Evolutionary conservation across 768 basidiomycete species (phyloP).

Genomic region (Calocybe indica): DNA sequence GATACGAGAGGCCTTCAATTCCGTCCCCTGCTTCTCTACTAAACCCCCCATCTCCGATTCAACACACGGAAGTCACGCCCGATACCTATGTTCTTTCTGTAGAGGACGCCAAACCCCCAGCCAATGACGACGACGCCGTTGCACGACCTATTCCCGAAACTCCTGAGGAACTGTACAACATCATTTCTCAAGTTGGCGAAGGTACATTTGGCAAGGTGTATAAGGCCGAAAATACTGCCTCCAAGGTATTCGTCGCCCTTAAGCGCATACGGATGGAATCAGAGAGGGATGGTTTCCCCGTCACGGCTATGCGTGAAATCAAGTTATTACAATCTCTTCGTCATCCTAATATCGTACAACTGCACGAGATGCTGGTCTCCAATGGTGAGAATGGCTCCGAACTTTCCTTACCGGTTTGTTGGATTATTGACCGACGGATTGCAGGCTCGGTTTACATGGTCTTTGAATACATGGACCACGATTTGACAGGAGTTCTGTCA

Average conservation of each 20-base stretch:
- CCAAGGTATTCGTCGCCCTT: constrained; percentile 77
- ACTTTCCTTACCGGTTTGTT: neutral
- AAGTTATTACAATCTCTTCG: constrained; percentile 89
- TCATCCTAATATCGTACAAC: constrained; percentile 83
- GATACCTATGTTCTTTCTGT: no score
- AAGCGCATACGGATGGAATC: constrained; percentile 98
- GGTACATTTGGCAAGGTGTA: constrained; percentile 98
- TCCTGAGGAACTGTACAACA: constrained; percentile 66
- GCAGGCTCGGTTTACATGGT: constrained; percentile 97
- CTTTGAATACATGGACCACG: constrained; percentile 99
- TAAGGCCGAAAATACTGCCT: constrained; percentile 83
- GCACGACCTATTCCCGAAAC: constrained; percentile 14
- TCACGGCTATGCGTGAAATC: constrained; percentile 98
- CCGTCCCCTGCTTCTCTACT: no score
- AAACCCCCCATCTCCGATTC: no score
- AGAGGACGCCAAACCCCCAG: neutral
- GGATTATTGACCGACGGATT: constrained; percentile 6
- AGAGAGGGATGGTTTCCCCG: constrained; percentile 96
- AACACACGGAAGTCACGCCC: no score
- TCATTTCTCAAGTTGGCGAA: constrained; percentile 92
- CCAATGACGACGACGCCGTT: constrained; percentile 7
- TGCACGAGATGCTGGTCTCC: constrained; percentile 99
- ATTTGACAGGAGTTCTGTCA: constrained; percentile 89
- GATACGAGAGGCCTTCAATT: no score
- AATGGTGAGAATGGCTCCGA: constrained; percentile 53